Base-by-base conservation (phyloP, 805 yeast species). In the Candida sakaeoensis region DNA sequence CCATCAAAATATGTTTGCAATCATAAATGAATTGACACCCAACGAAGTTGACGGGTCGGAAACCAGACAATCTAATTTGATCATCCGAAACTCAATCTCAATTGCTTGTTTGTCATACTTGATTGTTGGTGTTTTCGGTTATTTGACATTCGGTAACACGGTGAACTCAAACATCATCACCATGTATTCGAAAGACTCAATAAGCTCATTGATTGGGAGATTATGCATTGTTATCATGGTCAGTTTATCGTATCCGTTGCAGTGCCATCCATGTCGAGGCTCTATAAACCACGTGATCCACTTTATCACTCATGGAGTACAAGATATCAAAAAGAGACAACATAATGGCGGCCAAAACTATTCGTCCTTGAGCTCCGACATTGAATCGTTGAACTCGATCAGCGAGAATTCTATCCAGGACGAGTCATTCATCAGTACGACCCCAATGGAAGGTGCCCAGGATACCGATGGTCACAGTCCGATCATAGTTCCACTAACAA, bases 191-290 rank as follows among this genome's bases (percentile, higher is more conserved):
- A 66, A 70, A 5, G 65, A 72, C 40, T 70, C 78, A 2, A 50
- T 68, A 8, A 62, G 71, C 38, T 69, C 82, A 2, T 54, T 66
- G 24, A 54, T 67, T 35, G 93, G 87, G 5, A 74, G 84, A 47
- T 65, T 77, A 24, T 69, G 84, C 32, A 67, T 85, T 25, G 85
- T 81, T 1, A 57, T 80, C 14, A 83, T 85, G 90, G 85, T 85
- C 12, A 64, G 80, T n/a, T 64, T 85, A 29, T 80, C 89, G 3
- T 85, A 72, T 60, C 95, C 95, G 12, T 68, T 85, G 42, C 79
- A 85, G 71, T 83, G 87, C 52, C 88, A 85, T 57, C 95, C 95
- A 15, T 79, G 88, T 45, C 68, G 95, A 45, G 76, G 85, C 13
- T 80, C 90, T 3, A 61, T 78, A 22, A 82, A 85, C 57, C 87